Evolutionary conservation across 2,329 filamentous ascomycete genomes (phyloP), one percentile per base, ranked within the genome.

Genomic region (Plectosphaerella sp.): DNA sequence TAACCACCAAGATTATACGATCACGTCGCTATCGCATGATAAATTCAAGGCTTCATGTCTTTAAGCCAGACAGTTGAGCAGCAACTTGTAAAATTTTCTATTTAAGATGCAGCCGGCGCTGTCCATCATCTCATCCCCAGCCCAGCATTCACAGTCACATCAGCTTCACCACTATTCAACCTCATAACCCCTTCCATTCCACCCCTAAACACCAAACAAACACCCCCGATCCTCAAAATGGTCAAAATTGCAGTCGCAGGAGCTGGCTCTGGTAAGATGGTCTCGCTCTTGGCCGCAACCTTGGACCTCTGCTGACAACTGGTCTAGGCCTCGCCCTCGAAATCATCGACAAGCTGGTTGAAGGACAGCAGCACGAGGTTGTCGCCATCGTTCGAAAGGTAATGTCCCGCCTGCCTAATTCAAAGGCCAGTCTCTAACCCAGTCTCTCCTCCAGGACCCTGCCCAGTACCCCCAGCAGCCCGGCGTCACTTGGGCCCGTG

Each of bases 401-500:
- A 46, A 41, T 16, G 6, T 9, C n/a, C n/a, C 5, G 4, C 4
- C 5, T 1, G 6, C 12, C 11, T 6, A 1, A 3, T 9, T 18
- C 37, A 15, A 16, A 12, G 14, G 15, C 15, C 12, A 42, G 48
- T 52, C 43, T 49, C n/a, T 15, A 45, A 24, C 2, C 25, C 4
- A 5, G n/a, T 12, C 45, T 22, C 9, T 7, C 15, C 41, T 24
- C 5, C 25, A 61, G 59, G 54, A 60, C 37, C 57, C 59, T 36
- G 18, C 52, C 20, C 45, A 54, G 47, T 53, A 53, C 7, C 54
- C 57, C 4, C 15, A 47, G 9, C 50, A 51, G 0, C 55, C 65
- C 0, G 67, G 64, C 14, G 63, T 78, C 2, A 63, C 59, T 1
- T 77, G 73, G 69, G 61, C 65, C 20, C 62, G 59, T 24, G 69